phyloP scores from a whole-genome alignment of 2,329 filamentous ascomycete genomes.

The Periconia digitata region DNA sequence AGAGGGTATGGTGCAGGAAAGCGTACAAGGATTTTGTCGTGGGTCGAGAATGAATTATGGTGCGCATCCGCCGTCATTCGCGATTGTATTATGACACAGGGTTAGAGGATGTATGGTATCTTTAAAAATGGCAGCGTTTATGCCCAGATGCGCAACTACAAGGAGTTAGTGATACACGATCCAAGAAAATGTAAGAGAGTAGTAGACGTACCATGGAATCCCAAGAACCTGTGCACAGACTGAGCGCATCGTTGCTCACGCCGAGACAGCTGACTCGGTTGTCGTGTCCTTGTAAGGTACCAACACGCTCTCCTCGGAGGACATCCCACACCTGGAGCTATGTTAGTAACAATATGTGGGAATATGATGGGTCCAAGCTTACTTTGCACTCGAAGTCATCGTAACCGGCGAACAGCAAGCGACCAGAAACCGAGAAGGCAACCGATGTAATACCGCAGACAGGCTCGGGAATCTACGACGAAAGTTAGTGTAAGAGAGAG shows the following conservation, averaged over 20 bases:
- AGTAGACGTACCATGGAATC: constrained; percentile 83
- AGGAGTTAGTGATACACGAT: constrained; percentile 23
- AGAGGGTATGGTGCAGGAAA: constrained; percentile 34
- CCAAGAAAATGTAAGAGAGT: constrained; percentile 3
- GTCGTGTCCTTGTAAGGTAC: constrained; percentile 94
- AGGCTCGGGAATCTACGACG: constrained; percentile 85
- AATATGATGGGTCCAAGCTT: constrained; percentile 38
- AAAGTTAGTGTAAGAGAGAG: constrained; percentile 26
- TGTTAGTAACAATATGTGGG: constrained; percentile 41
- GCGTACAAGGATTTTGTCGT: constrained; percentile 28
- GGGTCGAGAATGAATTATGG: constrained; percentile 25
- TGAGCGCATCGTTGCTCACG: constrained; percentile 98
- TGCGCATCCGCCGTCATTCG: constrained; percentile 31
- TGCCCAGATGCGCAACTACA: constrained; percentile 56
- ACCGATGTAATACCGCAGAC: constrained; percentile 98
- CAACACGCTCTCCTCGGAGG: constrained; percentile 93
- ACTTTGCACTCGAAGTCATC: constrained; percentile 99
- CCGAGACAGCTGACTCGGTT: constrained; percentile 98
- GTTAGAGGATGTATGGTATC: constrained; percentile 24
- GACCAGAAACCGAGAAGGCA: constrained; percentile 93
- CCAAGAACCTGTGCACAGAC: constrained; percentile 98
- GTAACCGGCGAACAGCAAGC: constrained; percentile 93
- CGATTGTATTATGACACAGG: constrained; percentile 35
- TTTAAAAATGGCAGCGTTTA: constrained; percentile 29
- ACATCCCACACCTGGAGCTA: constrained; percentile 89